Percentiles rank a stretch among this genome's conserved stretches.
Evolutionary conservation across 257 asterid species (phyloP).

Genomic region (Ilex aquifolium): DNA sequence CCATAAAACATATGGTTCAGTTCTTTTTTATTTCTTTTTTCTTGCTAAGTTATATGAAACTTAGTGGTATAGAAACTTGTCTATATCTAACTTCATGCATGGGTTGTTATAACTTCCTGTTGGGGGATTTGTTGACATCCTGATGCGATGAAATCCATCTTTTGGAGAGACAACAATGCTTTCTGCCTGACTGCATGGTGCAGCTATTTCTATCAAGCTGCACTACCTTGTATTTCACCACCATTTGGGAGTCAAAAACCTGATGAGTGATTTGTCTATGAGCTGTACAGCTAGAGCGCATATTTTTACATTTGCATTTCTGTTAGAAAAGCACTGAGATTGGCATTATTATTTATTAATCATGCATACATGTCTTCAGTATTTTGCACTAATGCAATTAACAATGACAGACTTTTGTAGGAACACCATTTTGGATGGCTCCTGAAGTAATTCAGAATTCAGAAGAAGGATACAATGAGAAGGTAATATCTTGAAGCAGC

Average conservation of each 20-base stretch:
- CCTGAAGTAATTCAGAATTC: constrained; percentile 99
- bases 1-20: no score
- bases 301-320: not conserved
- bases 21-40: no score
- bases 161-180: not conserved
- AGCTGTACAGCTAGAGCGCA: not conserved
- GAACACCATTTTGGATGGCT: constrained; percentile 99
- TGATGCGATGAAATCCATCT: no score
- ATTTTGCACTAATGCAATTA: constrained; percentile 41
- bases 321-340: not conserved
- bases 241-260: not conserved
- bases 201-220: not conserved
- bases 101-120: no score
- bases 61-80: no score
- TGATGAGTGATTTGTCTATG: not conserved
- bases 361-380: not conserved
- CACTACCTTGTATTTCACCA: not conserved
- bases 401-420: constrained; percentile 92
- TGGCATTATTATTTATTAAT: not conserved
- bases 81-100: no score
- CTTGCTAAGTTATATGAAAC: no score
- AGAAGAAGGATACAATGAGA: constrained; percentile 97
- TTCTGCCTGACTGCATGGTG: not conserved
- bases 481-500: constrained; percentile 42
- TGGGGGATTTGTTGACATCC: no score